A percentile compares a stretch with the other conserved stretches of the same genome.
Conservation (phyloP, 129 eudicot species). For the Mikania micrantha region DNA sequence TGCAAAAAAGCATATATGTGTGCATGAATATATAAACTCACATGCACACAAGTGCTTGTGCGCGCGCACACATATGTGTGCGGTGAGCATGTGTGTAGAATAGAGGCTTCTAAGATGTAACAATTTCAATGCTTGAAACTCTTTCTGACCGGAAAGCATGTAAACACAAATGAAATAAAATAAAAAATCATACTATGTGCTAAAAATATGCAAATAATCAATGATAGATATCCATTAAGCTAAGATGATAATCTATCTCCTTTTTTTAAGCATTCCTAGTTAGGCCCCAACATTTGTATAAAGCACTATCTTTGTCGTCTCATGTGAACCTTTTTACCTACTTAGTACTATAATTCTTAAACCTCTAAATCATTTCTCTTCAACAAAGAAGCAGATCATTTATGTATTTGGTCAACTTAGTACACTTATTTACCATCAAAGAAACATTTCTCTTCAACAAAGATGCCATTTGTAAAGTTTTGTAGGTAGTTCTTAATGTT, state of each 20-base stretch:
- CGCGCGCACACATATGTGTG: too few species aligned
- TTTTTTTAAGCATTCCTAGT: not conserved
- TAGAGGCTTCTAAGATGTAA: conserved; percentile 3
- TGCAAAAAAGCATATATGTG: not conserved
- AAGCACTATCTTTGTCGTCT: not conserved
- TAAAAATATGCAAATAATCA: not conserved
- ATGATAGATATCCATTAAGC: not conserved
- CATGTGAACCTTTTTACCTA: not conserved
- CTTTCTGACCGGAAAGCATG: not conserved
- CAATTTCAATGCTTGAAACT: not conserved
- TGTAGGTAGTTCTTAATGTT: not conserved
- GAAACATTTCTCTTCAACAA: too few species aligned
- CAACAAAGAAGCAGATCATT: too few species aligned
- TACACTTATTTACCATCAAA: too few species aligned
- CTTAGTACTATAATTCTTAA: not conserved
- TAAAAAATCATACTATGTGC: too few species aligned
- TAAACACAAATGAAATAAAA: not conserved
- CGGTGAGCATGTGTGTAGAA: not conserved
- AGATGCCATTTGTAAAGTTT: not conserved
- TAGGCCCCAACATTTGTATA: not conserved
- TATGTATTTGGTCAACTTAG: too few species aligned
- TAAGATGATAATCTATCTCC: not conserved
- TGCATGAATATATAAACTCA: not conserved
- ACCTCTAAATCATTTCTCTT: not conserved
- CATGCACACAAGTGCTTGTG: too few species aligned